Percentiles rank a stretch among this genome's conserved stretches.
These are phyloP conservation scores for Apiotrichum montevideense DNA, from an alignment of 1,284 basidiomycete species.

Conservation along the genomic window DNA sequence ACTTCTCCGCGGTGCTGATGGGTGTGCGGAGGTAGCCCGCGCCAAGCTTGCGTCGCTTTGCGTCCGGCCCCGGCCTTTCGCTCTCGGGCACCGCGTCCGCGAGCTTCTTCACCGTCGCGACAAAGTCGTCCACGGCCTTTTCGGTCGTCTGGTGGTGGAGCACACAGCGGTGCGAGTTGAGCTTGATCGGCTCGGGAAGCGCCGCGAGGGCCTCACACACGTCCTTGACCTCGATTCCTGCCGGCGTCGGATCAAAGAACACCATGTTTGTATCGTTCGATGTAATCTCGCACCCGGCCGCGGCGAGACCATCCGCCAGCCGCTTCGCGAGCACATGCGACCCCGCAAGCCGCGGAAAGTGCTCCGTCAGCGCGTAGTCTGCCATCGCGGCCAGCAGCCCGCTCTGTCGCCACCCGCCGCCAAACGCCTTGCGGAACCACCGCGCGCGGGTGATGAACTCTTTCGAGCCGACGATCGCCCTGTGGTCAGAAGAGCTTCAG, in stretches of 20 bases:
- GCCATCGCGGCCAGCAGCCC: slow-evolving; percentile 76
- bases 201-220: slow-evolving; percentile 58
- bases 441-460: slow-evolving; percentile 72
- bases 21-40: too few relatives aligned
- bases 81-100: slow-evolving; percentile 4
- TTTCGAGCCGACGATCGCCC: slow-evolving; percentile 70
- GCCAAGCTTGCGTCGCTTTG: too few relatives aligned
- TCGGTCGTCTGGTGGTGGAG: slow-evolving; percentile 81
- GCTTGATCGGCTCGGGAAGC: slow-evolving; percentile 62
- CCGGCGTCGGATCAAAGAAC: slow-evolving; percentile 70
- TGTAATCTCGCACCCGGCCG: slow-evolving; percentile 70
- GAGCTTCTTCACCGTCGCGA: slow-evolving; percentile 38
- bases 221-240: slow-evolving; percentile 62
- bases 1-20: too few relatives aligned
- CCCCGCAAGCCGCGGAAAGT: slow-evolving; percentile 69
- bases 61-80: neutral
- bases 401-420: slow-evolving; percentile 88
- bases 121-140: slow-evolving; percentile 55
- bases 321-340: slow-evolving; percentile 71
- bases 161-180: slow-evolving; percentile 60
- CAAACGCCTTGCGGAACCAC: slow-evolving; percentile 89
- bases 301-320: slow-evolving; percentile 65
- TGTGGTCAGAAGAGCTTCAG: neutral
- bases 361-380: slow-evolving; percentile 75
- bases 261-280: slow-evolving; percentile 88